Percentiles rank a stretch among this genome's conserved stretches.
phyloP scores from a whole-genome alignment of 2,329 filamentous ascomycete species.

The Colletotrichum sp. region DNA sequence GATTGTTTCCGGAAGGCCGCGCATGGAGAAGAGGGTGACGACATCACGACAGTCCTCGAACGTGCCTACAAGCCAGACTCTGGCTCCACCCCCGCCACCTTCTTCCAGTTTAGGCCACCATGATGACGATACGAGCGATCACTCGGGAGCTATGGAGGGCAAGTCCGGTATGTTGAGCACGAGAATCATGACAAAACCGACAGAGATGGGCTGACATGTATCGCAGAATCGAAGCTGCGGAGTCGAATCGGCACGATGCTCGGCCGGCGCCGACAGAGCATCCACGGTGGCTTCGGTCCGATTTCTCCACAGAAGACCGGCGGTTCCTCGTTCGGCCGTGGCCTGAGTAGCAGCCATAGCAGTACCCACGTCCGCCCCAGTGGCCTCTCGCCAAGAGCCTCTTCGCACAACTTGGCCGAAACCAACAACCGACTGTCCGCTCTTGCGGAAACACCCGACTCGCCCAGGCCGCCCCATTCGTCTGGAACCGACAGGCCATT shows the following conservation, averaged over 20 bases:
- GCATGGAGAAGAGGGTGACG: constrained; percentile 46
- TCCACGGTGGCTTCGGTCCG: constrained; percentile 65
- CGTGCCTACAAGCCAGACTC: constrained; percentile 23
- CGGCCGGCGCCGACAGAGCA: constrained; percentile 68
- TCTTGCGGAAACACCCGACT: constrained; percentile 60
- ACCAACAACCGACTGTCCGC: constrained; percentile 59
- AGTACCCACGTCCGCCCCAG: constrained; percentile 52
- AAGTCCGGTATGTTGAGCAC: constrained; percentile 26
- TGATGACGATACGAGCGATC: constrained; percentile 51
- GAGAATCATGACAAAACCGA: neutral
- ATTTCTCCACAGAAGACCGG: constrained; percentile 59
- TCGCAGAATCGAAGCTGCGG: constrained; percentile 60
- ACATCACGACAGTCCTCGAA: constrained; percentile 47
- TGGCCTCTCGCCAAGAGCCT: constrained; percentile 60
- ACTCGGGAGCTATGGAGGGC: constrained; percentile 35
- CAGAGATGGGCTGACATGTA: constrained; percentile 26
- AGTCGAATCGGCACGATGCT: constrained; percentile 75
- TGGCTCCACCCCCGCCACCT: constrained; percentile 29
- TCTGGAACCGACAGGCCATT: constrained; percentile 32
- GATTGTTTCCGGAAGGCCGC: constrained; percentile 17
- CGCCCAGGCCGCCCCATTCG: constrained; percentile 28
- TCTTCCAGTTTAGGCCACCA: constrained; percentile 23
- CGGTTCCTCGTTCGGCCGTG: constrained; percentile 61
- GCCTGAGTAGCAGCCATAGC: constrained; percentile 60
- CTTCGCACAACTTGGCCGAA: constrained; percentile 64